phyloP scores from a whole-genome alignment of 2,329 filamentous ascomycete genomes.

The Trichoderma brevicompactum region DNA sequence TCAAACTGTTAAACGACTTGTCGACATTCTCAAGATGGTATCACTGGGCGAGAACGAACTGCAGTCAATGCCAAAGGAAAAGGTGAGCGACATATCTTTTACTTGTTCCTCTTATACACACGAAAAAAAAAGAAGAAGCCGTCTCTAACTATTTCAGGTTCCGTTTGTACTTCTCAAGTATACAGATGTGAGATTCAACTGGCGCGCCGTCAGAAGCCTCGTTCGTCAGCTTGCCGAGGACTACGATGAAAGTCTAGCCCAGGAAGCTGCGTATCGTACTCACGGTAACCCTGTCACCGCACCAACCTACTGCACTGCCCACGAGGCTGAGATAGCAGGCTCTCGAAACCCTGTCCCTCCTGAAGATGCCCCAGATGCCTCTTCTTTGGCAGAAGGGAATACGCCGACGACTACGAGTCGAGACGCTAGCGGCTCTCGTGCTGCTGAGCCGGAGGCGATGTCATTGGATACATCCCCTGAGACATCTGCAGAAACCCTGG shows the following conservation, averaged over 20 bases:
- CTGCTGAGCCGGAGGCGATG: constrained; percentile 45
- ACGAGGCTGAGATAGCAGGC: constrained; percentile 61
- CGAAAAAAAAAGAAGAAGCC: background rate
- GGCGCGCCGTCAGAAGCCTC: constrained; percentile 43
- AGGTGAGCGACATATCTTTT: constrained; percentile 45
- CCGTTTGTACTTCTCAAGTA: constrained; percentile 51
- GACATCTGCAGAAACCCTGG: constrained; percentile 38
- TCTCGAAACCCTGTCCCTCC: constrained; percentile 69
- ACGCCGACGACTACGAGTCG: constrained; percentile 31
- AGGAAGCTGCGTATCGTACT: constrained; percentile 82
- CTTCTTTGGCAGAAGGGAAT: constrained; percentile 38
- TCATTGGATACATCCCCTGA: constrained; percentile 44
- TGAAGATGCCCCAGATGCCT: constrained; percentile 54
- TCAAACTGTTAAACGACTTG: constrained; percentile 74
- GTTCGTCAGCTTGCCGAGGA: constrained; percentile 43
- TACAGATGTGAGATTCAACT: constrained; percentile 51
- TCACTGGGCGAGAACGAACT: constrained; percentile 77
- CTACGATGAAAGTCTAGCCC: constrained; percentile 63
- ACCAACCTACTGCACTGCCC: constrained; percentile 74
- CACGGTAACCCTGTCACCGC: constrained; percentile 66
- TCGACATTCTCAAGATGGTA: constrained; percentile 82
- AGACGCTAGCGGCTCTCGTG: constrained; percentile 36
- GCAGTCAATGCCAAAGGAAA: constrained; percentile 65
- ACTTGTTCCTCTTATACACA: too few species aligned
- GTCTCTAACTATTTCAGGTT: constrained; percentile 25